Base-by-base conservation (phyloP, 129 eudicot species). In the Smallanthus sonchifolius region DNA sequence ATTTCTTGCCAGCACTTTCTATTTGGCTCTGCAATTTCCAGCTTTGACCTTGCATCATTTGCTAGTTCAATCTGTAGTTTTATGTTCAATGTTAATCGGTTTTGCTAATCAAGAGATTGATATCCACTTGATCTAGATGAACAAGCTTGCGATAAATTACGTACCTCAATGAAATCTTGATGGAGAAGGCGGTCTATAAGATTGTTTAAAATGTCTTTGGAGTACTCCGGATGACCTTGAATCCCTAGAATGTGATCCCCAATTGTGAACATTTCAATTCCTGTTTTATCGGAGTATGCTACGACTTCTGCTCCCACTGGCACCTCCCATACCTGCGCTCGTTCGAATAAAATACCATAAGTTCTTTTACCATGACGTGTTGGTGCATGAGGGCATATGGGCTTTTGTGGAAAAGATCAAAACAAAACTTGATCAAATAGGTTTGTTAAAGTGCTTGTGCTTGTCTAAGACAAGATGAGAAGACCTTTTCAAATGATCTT, bases 221-320 rank as follows among this genome's bases (percentile, higher is more conserved):
- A 70, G 86, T 92, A 92, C 68, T 92, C 97, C 0, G 96, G 96
- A 63, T 92, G 97, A 10, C 97, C 97, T 77, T 92, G 97, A 65
- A 85, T 86, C 13, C 97, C 97, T 16, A 88, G 68, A 15, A 89
- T 85, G 64, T 89, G 80, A 16, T 85, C 74, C 11, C 87, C 96
- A 30, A 82, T 83, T 44, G 64, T 36, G 71, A 92, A 92, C 92
- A 92, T 92, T 52, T 92, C 97, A 10, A 92, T 89, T 30, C 82
- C 84, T 15, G 96, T 92, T 78, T 88, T 92, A 37, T 92, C 92
- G 0, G 96, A 92, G 47, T 17, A 73, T 34, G 87, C 96, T 17
- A 86, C 28, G 47, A 88, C 92, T 81, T 87, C 70, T 2, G 92
- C 96, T 47, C 88, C 89, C 30, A 10, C 14, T 0, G 97, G 96